phyloP scores from a whole-genome alignment of 2,329 filamentous ascomycete species.

The Tolypocladium paradoxum region DNA sequence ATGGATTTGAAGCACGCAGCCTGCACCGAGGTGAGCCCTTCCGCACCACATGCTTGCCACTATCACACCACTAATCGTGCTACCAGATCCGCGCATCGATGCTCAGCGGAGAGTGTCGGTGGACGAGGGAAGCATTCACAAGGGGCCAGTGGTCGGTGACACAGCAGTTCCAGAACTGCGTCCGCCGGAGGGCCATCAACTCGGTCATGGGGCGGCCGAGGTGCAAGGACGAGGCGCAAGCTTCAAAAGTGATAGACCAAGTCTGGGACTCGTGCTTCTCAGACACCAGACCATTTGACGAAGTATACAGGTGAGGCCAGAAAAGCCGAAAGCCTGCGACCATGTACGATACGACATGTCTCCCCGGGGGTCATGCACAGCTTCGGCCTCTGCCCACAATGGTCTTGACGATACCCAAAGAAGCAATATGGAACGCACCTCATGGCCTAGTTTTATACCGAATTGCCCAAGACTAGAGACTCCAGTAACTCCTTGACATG shows the following conservation, averaged over 20 bases:
- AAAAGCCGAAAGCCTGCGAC: slow-evolving; percentile 7
- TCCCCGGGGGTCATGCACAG: neutral
- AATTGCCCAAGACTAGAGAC: neutral
- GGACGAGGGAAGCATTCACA: slow-evolving; percentile 74
- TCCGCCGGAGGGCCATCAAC: slow-evolving; percentile 66
- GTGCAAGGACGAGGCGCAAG: slow-evolving; percentile 79
- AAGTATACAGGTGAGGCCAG: slow-evolving; percentile 66
- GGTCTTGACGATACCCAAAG: slow-evolving; percentile 7
- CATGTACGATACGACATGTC: neutral
- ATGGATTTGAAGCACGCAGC: slow-evolving; percentile 78
- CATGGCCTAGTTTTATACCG: neutral
- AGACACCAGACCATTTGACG: slow-evolving; percentile 92
- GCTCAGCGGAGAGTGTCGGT: slow-evolving; percentile 88
- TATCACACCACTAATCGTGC: neutral
- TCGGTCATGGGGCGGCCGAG: slow-evolving; percentile 69
- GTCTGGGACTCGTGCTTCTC: slow-evolving; percentile 98
- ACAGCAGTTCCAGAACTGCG: slow-evolving; percentile 89
- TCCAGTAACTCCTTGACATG: slow-evolving; percentile 19
- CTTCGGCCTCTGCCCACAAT: neutral
- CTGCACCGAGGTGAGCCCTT: slow-evolving; percentile 66
- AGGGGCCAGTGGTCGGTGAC: slow-evolving; percentile 81
- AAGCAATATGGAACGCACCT: neutral
- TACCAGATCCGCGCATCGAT: slow-evolving; percentile 79
- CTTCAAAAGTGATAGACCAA: slow-evolving; percentile 80
- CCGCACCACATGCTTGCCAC: neutral